phyloP scores from a whole-genome alignment of 2,329 filamentous ascomycete species.

The Coniochaeta sp. region DNA sequence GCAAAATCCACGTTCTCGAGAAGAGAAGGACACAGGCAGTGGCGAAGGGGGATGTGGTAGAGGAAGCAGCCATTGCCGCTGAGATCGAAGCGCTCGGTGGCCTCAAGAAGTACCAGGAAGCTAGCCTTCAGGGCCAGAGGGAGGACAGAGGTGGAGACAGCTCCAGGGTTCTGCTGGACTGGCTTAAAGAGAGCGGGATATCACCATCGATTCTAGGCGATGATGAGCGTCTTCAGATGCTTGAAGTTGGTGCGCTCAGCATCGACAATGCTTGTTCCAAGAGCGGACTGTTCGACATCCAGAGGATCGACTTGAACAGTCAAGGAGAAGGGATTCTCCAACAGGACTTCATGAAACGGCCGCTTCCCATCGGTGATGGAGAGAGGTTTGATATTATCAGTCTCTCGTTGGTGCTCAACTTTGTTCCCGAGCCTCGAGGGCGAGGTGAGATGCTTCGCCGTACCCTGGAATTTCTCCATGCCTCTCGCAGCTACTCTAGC shows the following conservation, averaged over 20 bases:
- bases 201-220: constrained; percentile 14
- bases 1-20: constrained; percentile 56
- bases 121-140: constrained; percentile 61
- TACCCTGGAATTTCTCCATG: constrained; percentile 61
- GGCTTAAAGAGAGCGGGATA: constrained; percentile 39
- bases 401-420: constrained; percentile 88
- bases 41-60: constrained; percentile 41
- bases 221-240: constrained; percentile 47
- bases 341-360: constrained; percentile 90
- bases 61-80: constrained; percentile 35
- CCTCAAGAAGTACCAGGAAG: constrained; percentile 55
- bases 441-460: constrained; percentile 81
- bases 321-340: constrained; percentile 73
- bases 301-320: constrained; percentile 85
- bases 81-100: constrained; percentile 54
- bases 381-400: constrained; percentile 85
- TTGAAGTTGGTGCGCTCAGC: constrained; percentile 86
- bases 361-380: constrained; percentile 53
- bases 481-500: constrained; percentile 9
- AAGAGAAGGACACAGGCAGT: constrained; percentile 52
- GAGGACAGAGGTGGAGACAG: constrained; percentile 61
- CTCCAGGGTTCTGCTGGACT: constrained; percentile 55
- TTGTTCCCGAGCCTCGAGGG: constrained; percentile 67
- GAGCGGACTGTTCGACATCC: constrained; percentile 62
- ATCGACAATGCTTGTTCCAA: constrained; percentile 76